Evolutionary conservation across 192 early-diverging fungal genomes (phyloP).

Genomic region (Linnemannia elongata): DNA sequence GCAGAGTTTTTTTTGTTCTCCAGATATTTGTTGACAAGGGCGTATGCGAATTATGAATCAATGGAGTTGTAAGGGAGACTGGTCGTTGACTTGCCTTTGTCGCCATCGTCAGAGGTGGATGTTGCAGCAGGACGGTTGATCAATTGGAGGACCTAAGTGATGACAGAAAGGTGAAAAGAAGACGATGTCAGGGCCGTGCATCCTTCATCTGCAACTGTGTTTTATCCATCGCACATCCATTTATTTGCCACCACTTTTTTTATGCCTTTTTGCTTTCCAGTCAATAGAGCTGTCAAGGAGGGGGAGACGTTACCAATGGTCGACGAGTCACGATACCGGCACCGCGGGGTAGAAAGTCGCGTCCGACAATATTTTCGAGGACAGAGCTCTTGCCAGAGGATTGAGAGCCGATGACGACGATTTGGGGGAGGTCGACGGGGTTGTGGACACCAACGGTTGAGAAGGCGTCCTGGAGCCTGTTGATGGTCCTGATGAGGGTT

Average conservation of each 20-base stretch:
- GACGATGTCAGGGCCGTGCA: not conserved
- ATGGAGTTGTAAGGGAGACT: not conserved
- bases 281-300: not conserved
- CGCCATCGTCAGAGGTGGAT: constrained; percentile 65
- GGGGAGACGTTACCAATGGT: constrained; percentile 76
- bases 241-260: constrained; percentile 2
- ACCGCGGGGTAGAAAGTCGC: constrained; percentile 98
- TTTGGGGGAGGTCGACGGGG: constrained; percentile 91
- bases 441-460: constrained; percentile 91
- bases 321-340: constrained; percentile 98
- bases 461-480: constrained; percentile 92
- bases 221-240: not conserved
- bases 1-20: not conserved
- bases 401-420: constrained; percentile 89
- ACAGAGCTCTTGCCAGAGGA: constrained; percentile 97
- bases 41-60: not conserved
- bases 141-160: constrained; percentile 87
- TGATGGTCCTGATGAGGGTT: constrained; percentile 72
- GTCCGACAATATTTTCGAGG: constrained; percentile 99
- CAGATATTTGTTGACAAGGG: not conserved
- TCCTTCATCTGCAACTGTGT: not conserved
- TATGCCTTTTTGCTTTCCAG: no score
- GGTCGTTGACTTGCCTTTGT: constrained; percentile 15
- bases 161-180: not conserved
- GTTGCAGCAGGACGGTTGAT: constrained; percentile 88